Evolutionary conservation across 305 asterid species (phyloP).

Genomic region (Fraxinus sp.): DNA sequence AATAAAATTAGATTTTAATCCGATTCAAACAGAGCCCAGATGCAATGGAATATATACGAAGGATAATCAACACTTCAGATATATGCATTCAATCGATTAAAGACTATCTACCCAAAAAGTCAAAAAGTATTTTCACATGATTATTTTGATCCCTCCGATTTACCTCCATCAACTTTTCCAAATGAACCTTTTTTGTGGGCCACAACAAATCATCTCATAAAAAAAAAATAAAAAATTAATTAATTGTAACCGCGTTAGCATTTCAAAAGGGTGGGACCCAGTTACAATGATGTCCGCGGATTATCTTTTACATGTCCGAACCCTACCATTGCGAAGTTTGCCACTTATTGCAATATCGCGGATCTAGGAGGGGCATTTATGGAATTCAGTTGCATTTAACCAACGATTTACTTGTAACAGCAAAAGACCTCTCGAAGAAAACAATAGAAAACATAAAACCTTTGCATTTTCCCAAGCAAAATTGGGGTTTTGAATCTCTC

Average conservation of each 20-base stretch:
- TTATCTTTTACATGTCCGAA: neutral
- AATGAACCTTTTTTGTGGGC: neutral
- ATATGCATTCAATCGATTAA: neutral
- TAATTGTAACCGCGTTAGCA: constrained; percentile 23
- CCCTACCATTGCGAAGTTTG: neutral
- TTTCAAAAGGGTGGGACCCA: constrained; percentile 20
- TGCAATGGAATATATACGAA: too few relatives aligned
- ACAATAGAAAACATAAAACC: constrained; percentile 19
- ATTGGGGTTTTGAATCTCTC: constrained; percentile 25
- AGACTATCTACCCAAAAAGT: neutral
- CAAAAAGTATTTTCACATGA: neutral
- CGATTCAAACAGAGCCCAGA: too few relatives aligned
- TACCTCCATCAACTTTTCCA: neutral
- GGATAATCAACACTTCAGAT: too few relatives aligned
- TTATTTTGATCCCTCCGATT: neutral
- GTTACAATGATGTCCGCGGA: neutral
- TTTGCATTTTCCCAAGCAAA: constrained; percentile 31
- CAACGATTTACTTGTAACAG: constrained; percentile 21
- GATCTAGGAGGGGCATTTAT: constrained; percentile 20
- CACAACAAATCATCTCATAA: neutral
- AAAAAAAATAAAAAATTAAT: neutral
- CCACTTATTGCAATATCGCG: constrained; percentile 13
- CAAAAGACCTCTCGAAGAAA: constrained; percentile 18
- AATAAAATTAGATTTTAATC: too few relatives aligned
- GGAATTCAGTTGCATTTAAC: constrained; percentile 14